These are phyloP conservation scores for Aurifilum marmelostoma DNA, from an alignment of 2,329 filamentous ascomycete species.

Conservation along the genomic window DNA sequence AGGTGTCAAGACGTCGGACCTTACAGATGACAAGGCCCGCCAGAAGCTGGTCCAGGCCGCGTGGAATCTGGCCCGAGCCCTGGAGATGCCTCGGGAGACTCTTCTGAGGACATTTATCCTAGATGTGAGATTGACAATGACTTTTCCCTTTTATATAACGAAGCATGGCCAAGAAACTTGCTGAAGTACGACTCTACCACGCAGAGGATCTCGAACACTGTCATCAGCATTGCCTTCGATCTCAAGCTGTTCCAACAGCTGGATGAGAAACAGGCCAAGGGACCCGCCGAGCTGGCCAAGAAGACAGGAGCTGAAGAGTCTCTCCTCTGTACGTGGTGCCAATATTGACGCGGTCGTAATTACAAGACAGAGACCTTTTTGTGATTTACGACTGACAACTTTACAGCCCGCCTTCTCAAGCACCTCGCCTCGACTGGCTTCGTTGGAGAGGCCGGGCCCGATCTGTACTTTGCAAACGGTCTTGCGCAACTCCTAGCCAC, in stretches of 20 bases:
- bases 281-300: conserved; percentile 11
- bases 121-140: neutral
- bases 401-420: conserved; percentile 13
- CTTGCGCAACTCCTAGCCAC: neutral
- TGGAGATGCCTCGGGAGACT: conserved; percentile 11
- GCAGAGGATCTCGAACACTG: neutral
- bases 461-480: conserved; percentile 9
- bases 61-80: neutral
- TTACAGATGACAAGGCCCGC: neutral
- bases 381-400: neutral
- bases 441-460: conserved; percentile 10
- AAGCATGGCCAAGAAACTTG: no score
- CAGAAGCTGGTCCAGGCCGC: neutral
- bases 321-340: neutral
- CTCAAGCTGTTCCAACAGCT: conserved; percentile 8
- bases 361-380: neutral
- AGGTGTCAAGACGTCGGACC: neutral
- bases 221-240: neutral
- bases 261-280: neutral
- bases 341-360: neutral
- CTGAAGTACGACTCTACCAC: neutral
- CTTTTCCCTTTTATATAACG: no score
- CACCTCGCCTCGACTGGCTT: conserved; percentile 8
- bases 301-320: conserved; percentile 10
- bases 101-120: conserved; percentile 4